phyloP scores from a whole-genome alignment of 192 early-diverging fungal species.

The Coemansia sp. region DNA sequence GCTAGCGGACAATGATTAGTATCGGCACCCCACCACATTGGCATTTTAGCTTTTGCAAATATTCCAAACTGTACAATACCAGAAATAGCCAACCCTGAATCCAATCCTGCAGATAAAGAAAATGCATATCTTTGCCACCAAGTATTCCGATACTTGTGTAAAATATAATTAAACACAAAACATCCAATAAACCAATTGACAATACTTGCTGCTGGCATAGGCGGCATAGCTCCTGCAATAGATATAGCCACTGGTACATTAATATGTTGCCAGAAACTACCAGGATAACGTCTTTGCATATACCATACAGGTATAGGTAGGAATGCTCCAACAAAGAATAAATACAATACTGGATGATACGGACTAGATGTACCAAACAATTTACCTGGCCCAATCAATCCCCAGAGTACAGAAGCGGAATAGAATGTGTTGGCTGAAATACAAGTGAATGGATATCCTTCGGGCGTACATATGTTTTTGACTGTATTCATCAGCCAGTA shows the following conservation, averaged over 20 bases:
- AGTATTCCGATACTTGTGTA: slow-evolving; percentile 58
- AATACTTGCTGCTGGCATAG: slow-evolving; percentile 59
- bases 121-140: slow-evolving; percentile 67
- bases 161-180: slow-evolving; percentile 65
- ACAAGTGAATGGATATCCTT: slow-evolving; percentile 65
- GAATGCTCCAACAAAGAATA: slow-evolving; percentile 62
- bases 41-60: slow-evolving; percentile 42
- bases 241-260: slow-evolving; percentile 68
- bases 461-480: slow-evolving; percentile 56
- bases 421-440: slow-evolving; percentile 59
- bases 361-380: slow-evolving; percentile 60
- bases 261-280: slow-evolving; percentile 58
- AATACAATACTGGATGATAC: slow-evolving; percentile 50
- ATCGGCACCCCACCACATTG: slow-evolving; percentile 50
- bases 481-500: slow-evolving; percentile 65
- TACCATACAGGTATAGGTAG: slow-evolving; percentile 71
- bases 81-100: slow-evolving; percentile 46
- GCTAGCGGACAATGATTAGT: slow-evolving; percentile 97
- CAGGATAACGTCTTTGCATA: slow-evolving; percentile 59
- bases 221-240: slow-evolving; percentile 59
- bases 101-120: slow-evolving; percentile 48
- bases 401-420: slow-evolving; percentile 76
- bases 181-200: slow-evolving; percentile 68
- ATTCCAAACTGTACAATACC: slow-evolving; percentile 46
- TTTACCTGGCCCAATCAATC: slow-evolving; percentile 68